These are phyloP conservation scores for Colletotrichum echinochloae DNA, from an alignment of 2,329 filamentous ascomycete species.

Conservation along the genomic window DNA sequence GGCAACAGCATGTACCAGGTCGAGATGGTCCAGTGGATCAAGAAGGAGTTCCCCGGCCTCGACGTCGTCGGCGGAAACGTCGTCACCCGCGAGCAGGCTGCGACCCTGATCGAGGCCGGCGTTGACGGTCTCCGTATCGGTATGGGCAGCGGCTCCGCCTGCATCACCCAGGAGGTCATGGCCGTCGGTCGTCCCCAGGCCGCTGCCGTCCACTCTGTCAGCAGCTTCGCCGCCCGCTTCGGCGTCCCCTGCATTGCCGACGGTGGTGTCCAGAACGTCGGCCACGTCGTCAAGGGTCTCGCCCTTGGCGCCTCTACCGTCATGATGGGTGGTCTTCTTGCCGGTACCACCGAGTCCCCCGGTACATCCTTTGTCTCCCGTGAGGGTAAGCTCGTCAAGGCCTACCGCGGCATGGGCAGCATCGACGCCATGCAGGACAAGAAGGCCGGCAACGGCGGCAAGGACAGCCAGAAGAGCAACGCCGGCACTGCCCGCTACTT, in stretches of 20 bases:
- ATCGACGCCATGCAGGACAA: conserved; percentile 99
- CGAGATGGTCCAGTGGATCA: conserved; percentile 97
- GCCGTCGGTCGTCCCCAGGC: conserved; percentile 97
- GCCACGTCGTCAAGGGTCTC: conserved; percentile 98
- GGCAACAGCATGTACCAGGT: conserved; percentile 99
- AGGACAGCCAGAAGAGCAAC: conserved; percentile 83
- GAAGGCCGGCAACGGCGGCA: conserved; percentile 83
- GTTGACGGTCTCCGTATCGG: conserved; percentile 97
- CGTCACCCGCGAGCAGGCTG: conserved; percentile 96
- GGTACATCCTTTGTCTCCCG: conserved; percentile 96
- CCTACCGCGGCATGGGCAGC: conserved; percentile 98
- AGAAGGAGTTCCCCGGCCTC: conserved; percentile 84
- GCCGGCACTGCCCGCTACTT: conserved; percentile 98
- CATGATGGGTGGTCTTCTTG: conserved; percentile 99
- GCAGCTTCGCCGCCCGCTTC: conserved; percentile 89
- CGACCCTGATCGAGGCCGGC: conserved; percentile 89
- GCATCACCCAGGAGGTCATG: conserved; percentile 99
- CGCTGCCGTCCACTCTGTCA: conserved; percentile 90
- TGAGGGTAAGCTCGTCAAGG: conserved; percentile 98
- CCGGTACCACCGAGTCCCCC: conserved; percentile 96
- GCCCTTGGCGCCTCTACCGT: conserved; percentile 93
- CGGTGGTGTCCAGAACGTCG: conserved; percentile 97
- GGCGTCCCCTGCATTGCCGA: conserved; percentile 98
- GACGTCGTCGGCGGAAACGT: conserved; percentile 99
- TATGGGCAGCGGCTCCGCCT: conserved; percentile 98